Percentiles rank a stretch among this genome's conserved stretches.
Evolutionary conservation across 495 filamentous ascomycete genomes (phyloP).

Genomic region (Neurospora sp.): DNA sequence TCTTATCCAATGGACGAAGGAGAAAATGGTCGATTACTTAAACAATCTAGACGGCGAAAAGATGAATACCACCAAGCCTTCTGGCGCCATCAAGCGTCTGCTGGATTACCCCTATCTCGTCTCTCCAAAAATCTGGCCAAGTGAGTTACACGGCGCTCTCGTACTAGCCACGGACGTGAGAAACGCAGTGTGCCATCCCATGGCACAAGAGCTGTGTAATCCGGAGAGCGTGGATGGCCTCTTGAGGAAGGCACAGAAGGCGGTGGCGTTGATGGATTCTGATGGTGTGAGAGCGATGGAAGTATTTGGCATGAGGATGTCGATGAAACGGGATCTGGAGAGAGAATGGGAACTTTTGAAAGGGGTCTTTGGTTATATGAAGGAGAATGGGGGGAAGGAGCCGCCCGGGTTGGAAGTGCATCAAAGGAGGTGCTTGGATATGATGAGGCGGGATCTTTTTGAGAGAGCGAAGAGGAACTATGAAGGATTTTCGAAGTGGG

Average conservation of each 20-base stretch:
- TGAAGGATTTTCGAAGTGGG: not conserved
- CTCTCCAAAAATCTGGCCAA: not conserved
- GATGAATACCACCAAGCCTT: not conserved
- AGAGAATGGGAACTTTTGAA: too few relatives aligned
- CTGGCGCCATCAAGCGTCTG: not conserved
- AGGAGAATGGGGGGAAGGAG: too few relatives aligned
- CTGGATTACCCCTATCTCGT: not conserved
- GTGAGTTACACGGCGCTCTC: not conserved
- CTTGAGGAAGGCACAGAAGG: too few relatives aligned
- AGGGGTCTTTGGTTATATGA: too few relatives aligned
- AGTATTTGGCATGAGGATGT: too few relatives aligned
- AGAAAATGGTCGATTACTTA: not conserved
- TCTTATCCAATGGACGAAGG: not conserved
- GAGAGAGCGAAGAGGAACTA: not conserved
- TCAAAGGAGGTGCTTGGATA: not conserved
- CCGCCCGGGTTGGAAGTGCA: too few relatives aligned
- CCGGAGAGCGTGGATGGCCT: too few relatives aligned
- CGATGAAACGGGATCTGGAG: too few relatives aligned
- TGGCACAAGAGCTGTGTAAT: too few relatives aligned
- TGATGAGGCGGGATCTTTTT: not conserved
- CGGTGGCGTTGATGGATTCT: too few relatives aligned
- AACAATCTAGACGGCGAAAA: not conserved
- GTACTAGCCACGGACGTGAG: not conserved
- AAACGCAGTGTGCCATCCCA: not conserved
- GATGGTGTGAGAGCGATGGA: too few relatives aligned